Percentiles rank a stretch among this genome's conserved stretches.
These are phyloP conservation scores for Cystobasidium ongulense DNA, from an alignment of 768 basidiomycete genomes.

Conservation along the genomic window DNA sequence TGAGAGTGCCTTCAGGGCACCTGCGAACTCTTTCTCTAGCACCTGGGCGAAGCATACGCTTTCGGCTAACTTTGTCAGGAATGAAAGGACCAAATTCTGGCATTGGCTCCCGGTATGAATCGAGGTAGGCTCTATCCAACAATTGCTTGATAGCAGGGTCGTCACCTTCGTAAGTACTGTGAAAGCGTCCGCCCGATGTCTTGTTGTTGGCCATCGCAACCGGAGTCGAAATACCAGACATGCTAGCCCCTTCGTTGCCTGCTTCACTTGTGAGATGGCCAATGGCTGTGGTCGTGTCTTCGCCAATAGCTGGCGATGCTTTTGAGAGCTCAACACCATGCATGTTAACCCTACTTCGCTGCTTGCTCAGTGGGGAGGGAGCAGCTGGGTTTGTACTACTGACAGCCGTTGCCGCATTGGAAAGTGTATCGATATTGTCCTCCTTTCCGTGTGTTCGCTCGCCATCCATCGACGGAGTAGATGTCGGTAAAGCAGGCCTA, in stretches of 20 bases:
- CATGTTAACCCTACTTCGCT: constrained; percentile 30
- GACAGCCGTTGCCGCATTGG: neutral
- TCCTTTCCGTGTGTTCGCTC: neutral
- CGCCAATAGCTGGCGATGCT: constrained; percentile 80
- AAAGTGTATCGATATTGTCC: neutral
- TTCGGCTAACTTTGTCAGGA: constrained; percentile 68
- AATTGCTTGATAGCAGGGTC: constrained; percentile 82
- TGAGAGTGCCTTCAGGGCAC: constrained; percentile 66
- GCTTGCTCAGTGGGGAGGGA: neutral
- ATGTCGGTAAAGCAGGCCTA: neutral
- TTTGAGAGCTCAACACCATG: constrained; percentile 63
- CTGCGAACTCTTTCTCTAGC: constrained; percentile 55
- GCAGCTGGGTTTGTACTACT: neutral
- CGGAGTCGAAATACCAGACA: constrained; percentile 49
- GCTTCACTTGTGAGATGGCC: constrained; percentile 72
- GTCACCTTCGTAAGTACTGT: constrained; percentile 57
- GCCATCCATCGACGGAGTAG: neutral
- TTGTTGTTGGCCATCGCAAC: constrained; percentile 1
- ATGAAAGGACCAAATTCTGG: constrained; percentile 86
- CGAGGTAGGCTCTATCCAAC: constrained; percentile 79
- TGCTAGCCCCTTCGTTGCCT: constrained; percentile 33
- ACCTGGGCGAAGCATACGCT: constrained; percentile 62
- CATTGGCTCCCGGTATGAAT: constrained; percentile 70
- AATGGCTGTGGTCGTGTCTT: constrained; percentile 70
- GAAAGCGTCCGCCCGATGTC: constrained; percentile 39